These are phyloP conservation scores for Talaromyces sp. DNA, from an alignment of 2,329 filamentous ascomycete species.

Conservation along the genomic window DNA sequence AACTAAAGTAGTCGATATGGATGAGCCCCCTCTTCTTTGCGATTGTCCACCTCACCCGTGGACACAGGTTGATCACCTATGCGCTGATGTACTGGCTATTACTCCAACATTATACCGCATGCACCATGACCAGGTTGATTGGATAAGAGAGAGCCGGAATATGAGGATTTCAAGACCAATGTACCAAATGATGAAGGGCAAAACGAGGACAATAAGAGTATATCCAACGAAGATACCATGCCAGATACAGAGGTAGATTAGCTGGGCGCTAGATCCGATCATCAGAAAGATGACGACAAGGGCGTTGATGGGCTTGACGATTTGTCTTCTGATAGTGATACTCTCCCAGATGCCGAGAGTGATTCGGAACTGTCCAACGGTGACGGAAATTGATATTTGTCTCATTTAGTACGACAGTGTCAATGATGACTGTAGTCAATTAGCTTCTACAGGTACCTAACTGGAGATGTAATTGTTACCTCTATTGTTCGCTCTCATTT, in stretches of 20 bases:
- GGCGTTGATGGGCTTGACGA: not conserved
- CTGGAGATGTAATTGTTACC: not conserved
- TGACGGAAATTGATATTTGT: not conserved
- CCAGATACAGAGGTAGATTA: not conserved
- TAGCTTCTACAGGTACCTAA: not conserved
- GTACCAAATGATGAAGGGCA: not conserved
- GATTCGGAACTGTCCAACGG: not conserved
- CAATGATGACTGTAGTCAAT: not conserved
- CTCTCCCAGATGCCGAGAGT: not conserved
- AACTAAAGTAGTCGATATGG: not conserved
- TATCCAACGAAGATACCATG: not conserved
- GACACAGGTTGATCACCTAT: not conserved
- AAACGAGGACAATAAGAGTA: not conserved
- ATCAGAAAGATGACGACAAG: not conserved
- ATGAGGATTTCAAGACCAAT: not conserved
- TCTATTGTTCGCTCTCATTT: not conserved
- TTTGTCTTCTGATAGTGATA: not conserved
- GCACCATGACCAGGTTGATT: not conserved
- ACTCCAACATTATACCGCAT: not conserved
- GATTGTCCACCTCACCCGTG: not conserved
- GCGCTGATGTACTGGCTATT: not conserved
- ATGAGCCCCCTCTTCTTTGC: not conserved
- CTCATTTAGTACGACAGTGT: not conserved
- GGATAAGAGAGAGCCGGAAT: not conserved
- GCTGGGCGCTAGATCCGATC: not conserved